Evolutionary conservation across 2,329 filamentous ascomycete genomes (phyloP).

Genomic region (Claviceps monticola): DNA sequence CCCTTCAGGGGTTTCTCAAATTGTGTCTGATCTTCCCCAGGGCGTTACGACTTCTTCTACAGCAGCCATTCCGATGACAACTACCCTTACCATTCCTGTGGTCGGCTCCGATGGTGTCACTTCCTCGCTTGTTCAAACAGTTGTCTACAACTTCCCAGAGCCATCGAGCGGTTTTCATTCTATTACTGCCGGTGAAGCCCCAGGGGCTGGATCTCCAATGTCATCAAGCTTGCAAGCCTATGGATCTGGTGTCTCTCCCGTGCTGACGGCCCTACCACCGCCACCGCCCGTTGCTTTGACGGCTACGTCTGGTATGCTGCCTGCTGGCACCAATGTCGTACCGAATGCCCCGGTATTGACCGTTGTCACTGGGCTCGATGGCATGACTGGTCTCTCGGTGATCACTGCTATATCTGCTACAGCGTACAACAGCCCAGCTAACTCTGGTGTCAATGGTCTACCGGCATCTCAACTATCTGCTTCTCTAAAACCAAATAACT

Average conservation of each 20-base stretch:
- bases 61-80: slow-evolving; percentile 11
- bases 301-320: slow-evolving; percentile 10
- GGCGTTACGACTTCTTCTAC: slow-evolving; percentile 7
- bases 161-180: slow-evolving; percentile 7
- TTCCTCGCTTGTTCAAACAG: slow-evolving; percentile 19
- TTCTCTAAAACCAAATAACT: slow-evolving; percentile 9
- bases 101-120: slow-evolving; percentile 18
- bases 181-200: slow-evolving; percentile 6
- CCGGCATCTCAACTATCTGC: slow-evolving; percentile 6
- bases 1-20: slow-evolving; percentile 10
- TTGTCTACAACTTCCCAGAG: slow-evolving; percentile 15
- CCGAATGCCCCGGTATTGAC: slow-evolving; percentile 13
- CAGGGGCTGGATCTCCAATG: slow-evolving; percentile 6
- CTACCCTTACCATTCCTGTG: slow-evolving; percentile 17
- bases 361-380: slow-evolving; percentile 12
- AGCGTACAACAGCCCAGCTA: slow-evolving; percentile 8
- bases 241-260: slow-evolving; percentile 5
- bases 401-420: slow-evolving; percentile 8
- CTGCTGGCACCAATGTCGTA: slow-evolving; percentile 12
- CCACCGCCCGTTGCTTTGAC: slow-evolving; percentile 8
- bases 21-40: slow-evolving; percentile 9
- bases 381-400: slow-evolving; percentile 10
- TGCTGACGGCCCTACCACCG: not conserved
- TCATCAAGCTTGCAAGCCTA: slow-evolving; percentile 16
- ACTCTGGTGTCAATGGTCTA: slow-evolving; percentile 7